Conservation (phyloP, 257 asterid species). For the Nicotiana undulata region DNA sequence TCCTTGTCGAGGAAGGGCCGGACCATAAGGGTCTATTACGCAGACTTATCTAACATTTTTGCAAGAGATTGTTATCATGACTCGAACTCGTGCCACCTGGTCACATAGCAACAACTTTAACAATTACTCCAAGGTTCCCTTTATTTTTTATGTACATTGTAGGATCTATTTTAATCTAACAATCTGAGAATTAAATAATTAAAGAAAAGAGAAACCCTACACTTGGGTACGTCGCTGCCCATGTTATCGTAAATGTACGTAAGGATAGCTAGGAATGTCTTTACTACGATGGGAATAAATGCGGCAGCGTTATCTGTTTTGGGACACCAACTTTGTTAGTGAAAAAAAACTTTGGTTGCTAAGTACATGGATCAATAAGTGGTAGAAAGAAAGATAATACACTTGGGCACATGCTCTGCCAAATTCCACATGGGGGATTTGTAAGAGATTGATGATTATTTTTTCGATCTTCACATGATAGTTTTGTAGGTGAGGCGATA, state of each 20-base stretch:
- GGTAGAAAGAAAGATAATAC: neutral
- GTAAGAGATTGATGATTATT: neutral
- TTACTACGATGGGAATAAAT: neutral
- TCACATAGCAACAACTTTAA: too few relatives aligned
- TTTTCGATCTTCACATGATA: neutral
- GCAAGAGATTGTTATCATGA: too few relatives aligned
- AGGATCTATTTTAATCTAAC: neutral
- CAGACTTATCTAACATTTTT: too few relatives aligned
- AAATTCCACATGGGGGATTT: constrained; percentile 2
- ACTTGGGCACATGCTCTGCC: neutral
- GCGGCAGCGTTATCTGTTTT: neutral
- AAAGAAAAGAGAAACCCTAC: neutral
- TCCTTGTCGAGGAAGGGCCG: too few relatives aligned
- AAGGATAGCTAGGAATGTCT: neutral
- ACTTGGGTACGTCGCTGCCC: neutral
- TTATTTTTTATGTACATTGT: neutral
- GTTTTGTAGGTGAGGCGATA: neutral
- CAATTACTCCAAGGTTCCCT: too few relatives aligned
- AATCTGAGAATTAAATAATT: neutral
- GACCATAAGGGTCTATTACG: too few relatives aligned
- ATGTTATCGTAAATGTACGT: neutral
- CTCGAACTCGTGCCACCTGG: too few relatives aligned
- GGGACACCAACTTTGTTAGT: neutral
- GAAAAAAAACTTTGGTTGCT: neutral
- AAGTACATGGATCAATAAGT: neutral